A percentile compares a stretch with the other conserved stretches of the same genome.
These are phyloP conservation scores for Chondrus crispus DNA, from an alignment of 23 red algal genomes.

Conservation along the genomic window DNA sequence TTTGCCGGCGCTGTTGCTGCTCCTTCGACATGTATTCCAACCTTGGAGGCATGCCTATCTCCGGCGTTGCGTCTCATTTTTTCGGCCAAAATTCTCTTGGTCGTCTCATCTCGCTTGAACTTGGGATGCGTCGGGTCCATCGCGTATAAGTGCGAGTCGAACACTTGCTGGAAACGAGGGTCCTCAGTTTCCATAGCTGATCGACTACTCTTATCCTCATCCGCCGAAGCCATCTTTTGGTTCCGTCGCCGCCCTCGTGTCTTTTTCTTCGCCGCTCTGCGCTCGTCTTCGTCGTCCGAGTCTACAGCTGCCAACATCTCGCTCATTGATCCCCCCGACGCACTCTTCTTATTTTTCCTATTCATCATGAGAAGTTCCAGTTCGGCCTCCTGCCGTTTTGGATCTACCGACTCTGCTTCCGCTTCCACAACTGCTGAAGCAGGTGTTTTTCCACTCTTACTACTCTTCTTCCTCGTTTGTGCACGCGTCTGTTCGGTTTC, in stretches of 20 bases:
- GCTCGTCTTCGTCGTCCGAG: conserved; percentile 43
- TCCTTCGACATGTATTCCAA: neutral
- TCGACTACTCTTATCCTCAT: neutral
- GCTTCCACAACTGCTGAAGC: neutral
- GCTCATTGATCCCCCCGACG: neutral
- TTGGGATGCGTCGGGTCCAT: conserved; percentile 93
- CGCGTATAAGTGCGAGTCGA: conserved; percentile 78
- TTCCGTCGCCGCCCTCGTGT: neutral
- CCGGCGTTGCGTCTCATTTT: neutral
- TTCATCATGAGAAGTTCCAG: neutral
- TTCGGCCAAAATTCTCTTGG: conserved; percentile 23
- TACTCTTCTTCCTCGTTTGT: neutral
- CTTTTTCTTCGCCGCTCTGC: neutral
- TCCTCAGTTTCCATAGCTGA: conserved; percentile 56
- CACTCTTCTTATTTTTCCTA: neutral
- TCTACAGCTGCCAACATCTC: neutral
- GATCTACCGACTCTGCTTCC: neutral
- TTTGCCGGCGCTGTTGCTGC: no score
- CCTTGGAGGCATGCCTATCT: no score
- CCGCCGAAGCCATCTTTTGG: neutral
- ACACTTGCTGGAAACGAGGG: conserved; percentile 81
- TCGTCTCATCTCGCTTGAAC: conserved; percentile 59
- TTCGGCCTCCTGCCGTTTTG: neutral
- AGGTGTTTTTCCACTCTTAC: neutral
- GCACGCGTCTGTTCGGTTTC: neutral